Base-by-base conservation (phyloP, 1,284 basidiomycete species). In the Blastosporella zonata region DNA sequence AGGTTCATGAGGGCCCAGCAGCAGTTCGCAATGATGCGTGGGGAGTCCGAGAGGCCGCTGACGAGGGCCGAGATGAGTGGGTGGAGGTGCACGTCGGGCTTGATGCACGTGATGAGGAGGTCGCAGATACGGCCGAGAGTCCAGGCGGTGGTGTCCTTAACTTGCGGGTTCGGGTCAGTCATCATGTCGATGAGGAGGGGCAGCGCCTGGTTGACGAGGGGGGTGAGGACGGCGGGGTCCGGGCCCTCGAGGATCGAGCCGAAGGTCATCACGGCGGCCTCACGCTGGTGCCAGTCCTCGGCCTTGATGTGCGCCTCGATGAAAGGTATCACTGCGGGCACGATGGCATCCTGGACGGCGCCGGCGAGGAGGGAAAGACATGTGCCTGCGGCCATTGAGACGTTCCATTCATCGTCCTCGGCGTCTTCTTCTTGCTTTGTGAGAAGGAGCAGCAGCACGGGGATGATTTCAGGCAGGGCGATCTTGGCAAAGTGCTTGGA, bases 341-440 rank as follows among this genome's bases (percentile, higher is more conserved):
- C 96, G 57, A 99, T 91, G 18, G 81, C 77, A 66, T 99, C 96
- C 49, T 89, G 82, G 12, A 98, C 93, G 31, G 94, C 91, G 57
- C 87, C 87, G 0, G 97, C 93, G 48, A 99, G 82, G 34, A 95
- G 84, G 31, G 84, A 79, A 41, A 99, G 77, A 67, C 94, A 97
- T 1, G 93, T 95, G 20, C 89, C 93, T n/a, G 93, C 94, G 15
- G 97, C 93, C 93, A 98, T 98, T 22, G 93, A 87, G 37, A 96
- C 86, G 62, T 96, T 97, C 97, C 96, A 99, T 67, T 99, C 97
- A 62, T 98, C 97, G 58, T 98, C 96, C 50, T 97, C 95, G 0
- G 93, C 93, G 58, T 98, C 94, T 65, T 98, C 97, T 61, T 96
- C 92, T 69, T 99, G 97, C 53, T 84, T 87, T 5, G 90, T 93